Base-by-base conservation (phyloP, 768 basidiomycete genomes). In the Auricularia sp. region DNA sequence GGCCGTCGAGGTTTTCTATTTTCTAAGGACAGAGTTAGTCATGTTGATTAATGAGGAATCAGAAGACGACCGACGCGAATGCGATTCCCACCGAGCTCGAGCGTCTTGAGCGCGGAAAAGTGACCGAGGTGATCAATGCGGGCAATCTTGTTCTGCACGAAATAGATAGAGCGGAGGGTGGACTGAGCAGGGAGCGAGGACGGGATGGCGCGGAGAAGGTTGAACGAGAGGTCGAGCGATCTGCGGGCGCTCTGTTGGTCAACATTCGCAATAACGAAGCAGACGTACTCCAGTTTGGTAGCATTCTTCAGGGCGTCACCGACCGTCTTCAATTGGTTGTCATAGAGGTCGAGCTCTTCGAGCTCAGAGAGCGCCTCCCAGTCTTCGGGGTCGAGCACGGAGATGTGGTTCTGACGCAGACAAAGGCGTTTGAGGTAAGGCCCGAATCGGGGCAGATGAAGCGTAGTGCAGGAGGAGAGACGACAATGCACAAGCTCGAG, bases 121-220 rank as follows among this genome's bases (percentile, higher is more conserved):
- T 81, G 72, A 39, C 80, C 76, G 1, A 98, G 79, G 10, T 86
- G 83, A 5, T 80, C 80, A 64, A 99, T 93, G 67, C 82, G 83
- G 16, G 84, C 84, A 70, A 99, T 96, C 75, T 88, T 90, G 77
- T 99, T 98, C 76, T 99, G 97, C 3, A 99, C 92, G 70, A 99
- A 92, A 76, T 95, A 99, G 34, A 95, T 79, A 0, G 89, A 91
- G 43, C 81, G 77, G 36, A 99, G 79, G 3, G 83, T 81, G 3
- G 75, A 77, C 2, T 96, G 80, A 62, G 78, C 73, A 10, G 79
- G 73, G 12, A 94, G 73, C 6, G 80, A 76, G 53, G 87, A 85
- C 1, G 91, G 89, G 51, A 94, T 77, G 33, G 79, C 74, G 66
- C 86, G 84, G 64, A 98, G 75, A 33, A 96, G 81, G 77, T 99